phyloP scores from a whole-genome alignment of 306 rosid species.

The Luffa aegyptiaca region DNA sequence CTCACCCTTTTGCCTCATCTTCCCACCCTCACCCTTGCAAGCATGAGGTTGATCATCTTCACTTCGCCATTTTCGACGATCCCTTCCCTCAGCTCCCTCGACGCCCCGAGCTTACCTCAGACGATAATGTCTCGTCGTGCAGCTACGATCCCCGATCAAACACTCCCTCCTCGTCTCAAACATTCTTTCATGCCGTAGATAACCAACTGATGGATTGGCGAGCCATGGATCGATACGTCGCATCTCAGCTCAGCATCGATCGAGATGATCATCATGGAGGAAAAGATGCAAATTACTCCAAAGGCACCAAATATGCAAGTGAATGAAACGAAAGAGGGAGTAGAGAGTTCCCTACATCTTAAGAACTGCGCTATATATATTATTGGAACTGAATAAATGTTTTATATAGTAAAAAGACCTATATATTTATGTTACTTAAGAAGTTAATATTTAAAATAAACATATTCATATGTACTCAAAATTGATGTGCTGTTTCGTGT shows the following conservation, averaged over 20 bases:
- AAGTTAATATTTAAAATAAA: background rate
- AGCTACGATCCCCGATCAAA: constrained; percentile 22
- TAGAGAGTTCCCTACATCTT: background rate
- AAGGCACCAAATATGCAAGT: constrained; percentile 25
- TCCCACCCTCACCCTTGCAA: constrained; percentile 44
- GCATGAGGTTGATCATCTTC: constrained; percentile 41
- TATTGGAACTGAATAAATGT: background rate
- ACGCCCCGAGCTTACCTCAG: background rate
- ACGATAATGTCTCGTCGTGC: background rate
- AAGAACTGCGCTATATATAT: background rate
- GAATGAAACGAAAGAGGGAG: background rate
- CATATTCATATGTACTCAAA: background rate
- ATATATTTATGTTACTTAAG: background rate
- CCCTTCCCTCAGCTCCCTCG: constrained; percentile 8
- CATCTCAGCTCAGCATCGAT: constrained; percentile 51
- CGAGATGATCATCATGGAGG: constrained; percentile 29
- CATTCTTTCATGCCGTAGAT: constrained; percentile 12
- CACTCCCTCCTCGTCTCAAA: background rate
- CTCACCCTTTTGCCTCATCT: constrained; percentile 26
- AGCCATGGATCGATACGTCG: constrained; percentile 66
- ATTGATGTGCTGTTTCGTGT: background rate
- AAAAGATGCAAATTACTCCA: constrained; percentile 31
- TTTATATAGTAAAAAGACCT: background rate
- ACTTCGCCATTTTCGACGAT: constrained; percentile 16
- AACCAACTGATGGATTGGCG: constrained; percentile 67